A percentile compares a stretch with the other conserved stretches of the same genome.
Conservation (phyloP, 352 stramenopile species). For the Phytopythium litorale region DNA sequence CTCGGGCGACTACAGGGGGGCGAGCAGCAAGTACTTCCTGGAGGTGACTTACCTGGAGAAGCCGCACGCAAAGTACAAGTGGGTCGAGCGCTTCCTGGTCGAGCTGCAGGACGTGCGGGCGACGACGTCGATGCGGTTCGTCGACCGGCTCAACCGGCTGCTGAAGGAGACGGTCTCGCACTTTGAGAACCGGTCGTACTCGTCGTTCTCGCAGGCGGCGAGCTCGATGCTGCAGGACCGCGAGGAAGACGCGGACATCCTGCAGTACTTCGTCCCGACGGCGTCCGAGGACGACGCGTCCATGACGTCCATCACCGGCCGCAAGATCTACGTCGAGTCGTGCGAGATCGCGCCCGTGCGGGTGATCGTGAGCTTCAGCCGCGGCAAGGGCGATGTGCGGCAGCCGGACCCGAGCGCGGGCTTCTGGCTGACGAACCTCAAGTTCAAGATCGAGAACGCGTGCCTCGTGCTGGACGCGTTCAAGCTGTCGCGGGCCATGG, state of each 20-base stretch:
- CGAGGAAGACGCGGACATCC: conserved; percentile 40
- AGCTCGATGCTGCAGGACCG: conserved; percentile 19
- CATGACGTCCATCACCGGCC: conserved; percentile 69
- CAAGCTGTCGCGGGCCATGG: conserved; percentile 57
- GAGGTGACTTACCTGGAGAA: conserved; percentile 65
- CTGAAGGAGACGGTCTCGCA: conserved; percentile 61
- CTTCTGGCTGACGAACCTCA: conserved; percentile 82
- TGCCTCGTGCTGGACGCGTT: conserved; percentile 73
- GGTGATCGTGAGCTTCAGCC: conserved; percentile 73
- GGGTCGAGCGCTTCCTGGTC: conserved; percentile 53
- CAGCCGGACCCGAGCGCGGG: conserved; percentile 22
- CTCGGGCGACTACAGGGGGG: conserved; percentile 10
- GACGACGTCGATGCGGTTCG: conserved; percentile 76
- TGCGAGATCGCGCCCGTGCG: conserved; percentile 67
- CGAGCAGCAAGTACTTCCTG: conserved; percentile 53
- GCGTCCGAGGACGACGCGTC: conserved; percentile 39
- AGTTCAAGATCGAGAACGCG: conserved; percentile 85
- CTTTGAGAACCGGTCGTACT: conserved; percentile 60
- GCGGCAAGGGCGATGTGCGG: conserved; percentile 53
- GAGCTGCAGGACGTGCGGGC: conserved; percentile 69
- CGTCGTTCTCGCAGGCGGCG: conserved; percentile 35
- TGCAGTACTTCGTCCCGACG: conserved; percentile 63
- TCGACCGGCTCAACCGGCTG: conserved; percentile 61
- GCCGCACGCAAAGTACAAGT: conserved; percentile 68
- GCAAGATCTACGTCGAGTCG: conserved; percentile 74